Conservation (phyloP, 139 green algal genomes). For the Chlorella sp. region DNA sequence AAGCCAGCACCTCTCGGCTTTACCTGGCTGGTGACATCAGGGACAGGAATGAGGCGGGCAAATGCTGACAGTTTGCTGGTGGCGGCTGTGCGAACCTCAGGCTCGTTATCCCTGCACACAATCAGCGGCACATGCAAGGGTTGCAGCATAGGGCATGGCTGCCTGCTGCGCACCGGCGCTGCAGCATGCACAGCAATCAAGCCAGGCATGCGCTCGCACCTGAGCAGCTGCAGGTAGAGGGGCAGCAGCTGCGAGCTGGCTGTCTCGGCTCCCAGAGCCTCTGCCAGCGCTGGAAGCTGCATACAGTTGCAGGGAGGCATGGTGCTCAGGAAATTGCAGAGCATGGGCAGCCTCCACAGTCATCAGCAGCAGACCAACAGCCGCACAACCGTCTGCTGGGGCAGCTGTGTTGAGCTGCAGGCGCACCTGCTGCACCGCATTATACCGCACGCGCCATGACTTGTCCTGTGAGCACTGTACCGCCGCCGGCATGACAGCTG, state of each 20-base stretch:
- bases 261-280: slow-evolving; percentile 82
- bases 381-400: neutral
- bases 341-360: neutral
- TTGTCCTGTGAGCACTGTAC: slow-evolving; percentile 82
- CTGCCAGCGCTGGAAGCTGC: slow-evolving; percentile 58
- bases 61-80: slow-evolving; percentile 46
- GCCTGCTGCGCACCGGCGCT: neutral
- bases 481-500: slow-evolving; percentile 6
- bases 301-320: neutral
- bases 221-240: slow-evolving; percentile 83
- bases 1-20: neutral
- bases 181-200: neutral
- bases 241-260: slow-evolving; percentile 81
- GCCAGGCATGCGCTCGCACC: neutral
- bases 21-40: slow-evolving; percentile 19
- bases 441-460: slow-evolving; percentile 98
- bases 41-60: slow-evolving; percentile 54
- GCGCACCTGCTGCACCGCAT: slow-evolving; percentile 90
- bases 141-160: too few relatives aligned
- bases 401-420: slow-evolving; percentile 45
- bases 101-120: slow-evolving; percentile 24
- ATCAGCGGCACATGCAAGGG: neutral
- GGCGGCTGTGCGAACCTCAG: slow-evolving; percentile 74
- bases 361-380: too few relatives aligned
- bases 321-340: neutral